Evolutionary conservation across 2,329 filamentous ascomycete genomes (phyloP), one percentile per base, ranked within the genome.

Genomic region (Microdochium trichocladiopsis): DNA sequence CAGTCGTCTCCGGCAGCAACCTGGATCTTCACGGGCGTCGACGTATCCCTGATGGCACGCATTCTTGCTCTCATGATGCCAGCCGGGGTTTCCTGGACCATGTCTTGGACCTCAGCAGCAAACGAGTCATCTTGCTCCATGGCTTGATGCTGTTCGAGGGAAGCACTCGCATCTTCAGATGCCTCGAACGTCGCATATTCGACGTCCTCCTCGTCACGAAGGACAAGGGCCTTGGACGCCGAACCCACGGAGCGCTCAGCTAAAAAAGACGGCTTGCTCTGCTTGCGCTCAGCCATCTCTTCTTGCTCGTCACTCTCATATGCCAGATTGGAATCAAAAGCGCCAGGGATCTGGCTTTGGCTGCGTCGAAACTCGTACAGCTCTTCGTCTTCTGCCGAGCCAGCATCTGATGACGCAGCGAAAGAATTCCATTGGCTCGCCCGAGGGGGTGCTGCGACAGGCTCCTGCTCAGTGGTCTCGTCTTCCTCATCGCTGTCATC

Each of bases 241-340:
- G 85, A 87, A 87, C 86, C 88, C 84, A 85, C 87, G 84, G 87
- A 92, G 85, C 88, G 85, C 77, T 86, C 80, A 82, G 86, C 89
- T 88, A 92, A 92, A 93, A 94, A 93, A 92, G 88, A 89, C 81
- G 83, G 77, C 61, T 71, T 69, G 24, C 56, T 37, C 50, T 63
- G 70, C 56, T 68, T 71, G 54, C 66, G 65, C 55, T 78, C 74
- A 52, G 72, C 70, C 61, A 75, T 72, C 52, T 70, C 70, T 58
- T 72, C 70, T 52, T 70, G 67, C 51, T 80, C 73, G 22, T 83
- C 80, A 52, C 84, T 80, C 52, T 80, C 76, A 57, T 78, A 77
- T 47, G 76, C 62, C 33, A 75, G 75, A 25, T 75, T 73, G 49
- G 80, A 77, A 52, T 89, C 86, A 68, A 96, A 97, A 0, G 90